Conservation (phyloP, 495 filamentous ascomycete species). For the Neurospora pannonica region DNA sequence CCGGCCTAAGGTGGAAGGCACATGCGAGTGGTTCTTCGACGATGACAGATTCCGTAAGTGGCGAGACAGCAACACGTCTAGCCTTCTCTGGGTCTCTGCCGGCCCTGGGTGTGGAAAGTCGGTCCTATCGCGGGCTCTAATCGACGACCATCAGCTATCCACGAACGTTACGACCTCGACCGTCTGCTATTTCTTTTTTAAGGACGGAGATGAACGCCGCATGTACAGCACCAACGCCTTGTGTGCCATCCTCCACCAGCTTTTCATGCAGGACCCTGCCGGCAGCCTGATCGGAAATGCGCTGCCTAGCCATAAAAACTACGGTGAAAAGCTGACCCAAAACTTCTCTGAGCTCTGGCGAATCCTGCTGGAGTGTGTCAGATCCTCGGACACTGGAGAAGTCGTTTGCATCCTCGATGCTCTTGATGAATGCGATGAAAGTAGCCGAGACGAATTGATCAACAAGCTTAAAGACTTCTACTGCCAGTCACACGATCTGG, state of each 20-base stretch:
- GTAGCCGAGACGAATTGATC: constrained; percentile 14
- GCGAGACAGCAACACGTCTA: constrained; percentile 11
- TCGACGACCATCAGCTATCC: constrained; percentile 20
- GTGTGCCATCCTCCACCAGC: constrained; percentile 28
- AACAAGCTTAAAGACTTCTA: constrained; percentile 17
- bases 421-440: constrained; percentile 31
- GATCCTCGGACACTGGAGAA: constrained; percentile 24
- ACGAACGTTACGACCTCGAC: constrained; percentile 13
- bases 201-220: constrained; percentile 19
- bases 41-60: constrained; percentile 22
- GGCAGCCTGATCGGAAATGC: constrained; percentile 16
- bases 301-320: constrained; percentile 8
- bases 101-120: constrained; percentile 36
- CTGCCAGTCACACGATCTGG: neutral
- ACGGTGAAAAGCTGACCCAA: constrained; percentile 16
- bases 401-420: constrained; percentile 37
- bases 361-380: constrained; percentile 25
- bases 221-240: constrained; percentile 17
- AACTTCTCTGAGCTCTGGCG: constrained; percentile 33
- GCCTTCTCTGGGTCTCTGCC: constrained; percentile 34
- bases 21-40: constrained; percentile 30
- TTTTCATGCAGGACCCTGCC: constrained; percentile 15
- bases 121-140: constrained; percentile 23
- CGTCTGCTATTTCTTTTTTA: constrained; percentile 36
- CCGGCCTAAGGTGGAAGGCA: constrained; percentile 14